A percentile compares a stretch with the other conserved stretches of the same genome.
These are phyloP conservation scores for Aspergillus bombycis DNA, from an alignment of 2,329 filamentous ascomycete genomes.

Conservation along the genomic window DNA sequence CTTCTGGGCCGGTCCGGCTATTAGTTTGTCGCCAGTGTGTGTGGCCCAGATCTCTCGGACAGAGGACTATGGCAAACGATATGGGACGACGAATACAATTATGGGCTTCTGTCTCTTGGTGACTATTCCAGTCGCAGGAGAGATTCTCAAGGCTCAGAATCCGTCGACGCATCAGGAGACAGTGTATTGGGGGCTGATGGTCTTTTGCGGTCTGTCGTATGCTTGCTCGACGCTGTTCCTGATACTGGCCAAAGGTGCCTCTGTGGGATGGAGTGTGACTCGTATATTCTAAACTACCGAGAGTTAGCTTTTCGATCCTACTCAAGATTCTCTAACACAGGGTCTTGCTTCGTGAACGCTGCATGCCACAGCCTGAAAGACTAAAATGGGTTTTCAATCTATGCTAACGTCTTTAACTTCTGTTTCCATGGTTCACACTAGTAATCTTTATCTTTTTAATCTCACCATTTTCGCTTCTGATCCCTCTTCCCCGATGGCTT, in stretches of 20 bases:
- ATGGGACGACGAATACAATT: slow-evolving; percentile 24
- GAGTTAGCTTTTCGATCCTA: background rate
- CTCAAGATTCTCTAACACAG: no score
- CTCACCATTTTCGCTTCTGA: no score
- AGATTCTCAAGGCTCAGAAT: slow-evolving; percentile 20
- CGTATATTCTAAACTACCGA: background rate
- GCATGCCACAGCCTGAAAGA: no score
- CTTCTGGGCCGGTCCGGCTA: slow-evolving; percentile 27
- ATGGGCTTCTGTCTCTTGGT: slow-evolving; percentile 21
- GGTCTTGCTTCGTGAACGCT: no score
- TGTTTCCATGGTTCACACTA: no score
- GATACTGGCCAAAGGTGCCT: slow-evolving; percentile 4
- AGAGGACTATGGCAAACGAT: slow-evolving; percentile 30
- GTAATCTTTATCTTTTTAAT: no score
- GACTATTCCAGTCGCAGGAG: slow-evolving; percentile 30
- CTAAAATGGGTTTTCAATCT: no score
- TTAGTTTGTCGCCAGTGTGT: slow-evolving; percentile 34
- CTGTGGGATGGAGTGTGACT: slow-evolving; percentile 7
- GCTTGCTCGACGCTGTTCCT: slow-evolving; percentile 5
- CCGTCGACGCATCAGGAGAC: slow-evolving; percentile 10
- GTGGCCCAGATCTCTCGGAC: slow-evolving; percentile 33
- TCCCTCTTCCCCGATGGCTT: no score
- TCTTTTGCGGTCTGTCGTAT: slow-evolving; percentile 34
- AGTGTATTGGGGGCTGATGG: slow-evolving; percentile 20
- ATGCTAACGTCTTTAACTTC: no score